These are phyloP conservation scores for Populus davidiana DNA, from an alignment of 345 rosid species.

Conservation along the genomic window DNA sequence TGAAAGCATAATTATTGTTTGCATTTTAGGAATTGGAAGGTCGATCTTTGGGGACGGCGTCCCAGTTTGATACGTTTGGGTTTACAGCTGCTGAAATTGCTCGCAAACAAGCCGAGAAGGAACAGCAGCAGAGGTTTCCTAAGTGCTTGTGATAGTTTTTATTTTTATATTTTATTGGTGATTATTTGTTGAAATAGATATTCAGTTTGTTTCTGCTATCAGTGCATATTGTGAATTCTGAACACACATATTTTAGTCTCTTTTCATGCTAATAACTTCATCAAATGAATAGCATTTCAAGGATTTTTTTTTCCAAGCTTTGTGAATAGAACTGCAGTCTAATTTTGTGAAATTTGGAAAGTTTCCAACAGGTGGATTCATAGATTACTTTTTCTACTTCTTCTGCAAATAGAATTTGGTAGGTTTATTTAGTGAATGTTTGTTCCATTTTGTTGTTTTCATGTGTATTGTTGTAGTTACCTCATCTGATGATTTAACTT, in stretches of 20 bases:
- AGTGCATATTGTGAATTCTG: too few species aligned
- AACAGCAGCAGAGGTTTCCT: slow-evolving; percentile 70
- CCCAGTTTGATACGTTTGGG: slow-evolving; percentile 97
- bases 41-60: slow-evolving; percentile 57
- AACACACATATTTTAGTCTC: not conserved
- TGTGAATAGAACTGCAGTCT: not conserved
- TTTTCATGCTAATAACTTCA: not conserved
- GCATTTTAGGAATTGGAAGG: slow-evolving; percentile 75
- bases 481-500: not conserved
- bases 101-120: slow-evolving; percentile 86
- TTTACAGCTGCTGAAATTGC: slow-evolving; percentile 85
- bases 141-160: slow-evolving; percentile 15
- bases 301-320: not conserved
- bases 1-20: not conserved
- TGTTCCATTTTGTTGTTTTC: not conserved
- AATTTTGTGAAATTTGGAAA: not conserved
- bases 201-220: too few species aligned
- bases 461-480: not conserved
- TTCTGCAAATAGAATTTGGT: not conserved
- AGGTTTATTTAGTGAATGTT: not conserved
- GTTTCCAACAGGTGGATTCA: not conserved
- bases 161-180: not conserved
- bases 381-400: not conserved
- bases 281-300: not conserved
- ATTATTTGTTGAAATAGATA: slow-evolving; percentile 5